These are phyloP conservation scores for Sungouiozyma ichnusensis DNA, from an alignment of 805 yeast genomes.

Conservation along the genomic window DNA sequence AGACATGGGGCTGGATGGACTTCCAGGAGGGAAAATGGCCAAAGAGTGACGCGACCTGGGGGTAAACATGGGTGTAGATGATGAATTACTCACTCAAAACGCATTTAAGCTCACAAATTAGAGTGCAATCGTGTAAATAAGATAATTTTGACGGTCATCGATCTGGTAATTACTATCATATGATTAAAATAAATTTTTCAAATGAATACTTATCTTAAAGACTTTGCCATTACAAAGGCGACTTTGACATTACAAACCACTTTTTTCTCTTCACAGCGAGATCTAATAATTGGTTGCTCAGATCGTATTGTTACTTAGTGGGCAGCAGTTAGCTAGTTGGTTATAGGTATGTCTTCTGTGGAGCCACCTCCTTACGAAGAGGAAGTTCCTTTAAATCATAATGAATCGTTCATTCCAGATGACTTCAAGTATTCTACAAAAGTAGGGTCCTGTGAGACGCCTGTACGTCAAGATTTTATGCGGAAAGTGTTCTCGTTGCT, in stretches of 20 bases:
- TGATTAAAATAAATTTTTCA: too few species aligned
- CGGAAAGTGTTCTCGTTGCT: constrained; percentile 72
- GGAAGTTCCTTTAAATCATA: not conserved
- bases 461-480: constrained; percentile 64
- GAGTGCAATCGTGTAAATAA: not conserved
- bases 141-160: not conserved
- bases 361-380: constrained; percentile 5
- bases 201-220: too few species aligned
- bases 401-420: constrained; percentile 34
- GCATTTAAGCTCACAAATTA: not conserved
- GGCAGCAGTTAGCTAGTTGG: too few species aligned
- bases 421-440: constrained; percentile 75
- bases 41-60: not conserved
- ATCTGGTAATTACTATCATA: not conserved
- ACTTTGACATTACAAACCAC: too few species aligned
- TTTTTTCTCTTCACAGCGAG: too few species aligned
- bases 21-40: not conserved
- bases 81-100: not conserved
- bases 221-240: too few species aligned
- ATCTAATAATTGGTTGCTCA: too few species aligned
- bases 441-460: constrained; percentile 68
- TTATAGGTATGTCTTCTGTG: constrained; percentile 1
- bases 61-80: not conserved
- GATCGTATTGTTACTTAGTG: too few species aligned
- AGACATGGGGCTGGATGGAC: not conserved